These are phyloP conservation scores for Aegilops longissima DNA, from an alignment of 176 grass and related monocot species.

Conservation along the genomic window DNA sequence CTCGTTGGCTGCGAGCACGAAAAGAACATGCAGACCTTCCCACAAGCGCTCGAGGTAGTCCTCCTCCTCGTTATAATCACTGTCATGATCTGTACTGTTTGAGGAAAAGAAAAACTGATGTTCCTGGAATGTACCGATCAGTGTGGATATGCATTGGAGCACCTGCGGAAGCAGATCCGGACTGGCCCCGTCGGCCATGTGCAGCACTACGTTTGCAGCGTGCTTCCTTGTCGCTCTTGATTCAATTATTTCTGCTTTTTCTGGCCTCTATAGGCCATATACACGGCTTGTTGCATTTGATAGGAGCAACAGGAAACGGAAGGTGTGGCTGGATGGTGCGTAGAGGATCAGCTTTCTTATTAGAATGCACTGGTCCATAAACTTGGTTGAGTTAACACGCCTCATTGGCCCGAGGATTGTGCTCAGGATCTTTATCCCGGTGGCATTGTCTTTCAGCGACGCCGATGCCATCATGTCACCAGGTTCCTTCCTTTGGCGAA, in stretches of 20 bases:
- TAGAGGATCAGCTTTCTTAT: background rate
- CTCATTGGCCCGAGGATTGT: background rate
- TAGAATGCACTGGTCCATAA: background rate
- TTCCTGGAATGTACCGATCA: background rate
- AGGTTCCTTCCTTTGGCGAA: background rate
- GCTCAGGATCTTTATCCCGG: background rate
- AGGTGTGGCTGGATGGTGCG: background rate
- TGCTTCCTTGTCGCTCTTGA: background rate
- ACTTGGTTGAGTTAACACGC: fast-evolving
- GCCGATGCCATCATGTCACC: background rate
- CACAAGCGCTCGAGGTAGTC: background rate
- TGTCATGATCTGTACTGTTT: no score
- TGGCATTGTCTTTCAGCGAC: background rate
- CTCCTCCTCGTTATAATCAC: background rate
- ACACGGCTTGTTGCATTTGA: background rate
- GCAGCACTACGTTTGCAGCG: background rate
- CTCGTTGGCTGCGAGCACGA: background rate
- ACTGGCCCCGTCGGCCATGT: background rate
- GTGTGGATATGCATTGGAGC: background rate
- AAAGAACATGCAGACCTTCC: background rate
- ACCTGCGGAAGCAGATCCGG: background rate
- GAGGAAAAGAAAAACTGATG: no score
- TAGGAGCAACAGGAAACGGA: background rate
- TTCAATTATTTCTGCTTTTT: no score
- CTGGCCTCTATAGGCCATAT: no score